Base-by-base conservation (phyloP, 2,329 filamentous ascomycete species). In the Clonostachys rhizophaga region DNA sequence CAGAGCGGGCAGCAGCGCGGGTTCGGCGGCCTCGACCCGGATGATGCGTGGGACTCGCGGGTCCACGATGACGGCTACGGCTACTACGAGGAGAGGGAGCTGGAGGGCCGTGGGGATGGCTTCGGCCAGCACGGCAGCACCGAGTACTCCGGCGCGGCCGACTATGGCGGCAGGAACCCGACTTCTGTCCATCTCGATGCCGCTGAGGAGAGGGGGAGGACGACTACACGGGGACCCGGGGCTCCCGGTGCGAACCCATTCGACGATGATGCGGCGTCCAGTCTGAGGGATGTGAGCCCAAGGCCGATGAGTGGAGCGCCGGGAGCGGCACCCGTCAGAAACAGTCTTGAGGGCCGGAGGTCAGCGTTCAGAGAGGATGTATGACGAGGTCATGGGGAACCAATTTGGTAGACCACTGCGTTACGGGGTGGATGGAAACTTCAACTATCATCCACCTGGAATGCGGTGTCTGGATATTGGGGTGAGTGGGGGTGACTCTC, bases 1-100 rank as follows among this genome's bases (percentile, higher is more conserved):
- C 69, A 89, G 56, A 65, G 64, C 47, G 58, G 69, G 42, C 69
- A 71, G 47, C 72, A 75, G 47, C 67, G 79, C 46, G 81, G 81
- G 18, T 84, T 87, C 62, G 24, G 24, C 24, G 74, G 83, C 5
- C 76, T 90, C 42, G 89, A 94, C 58, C 87, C 87, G 2, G 89
- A 95, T 61, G 88, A 91, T 59, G 88, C 89, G 3, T 95, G 90
- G 90, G 89, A 94, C 68, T 69, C 87, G 52, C 75, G 87, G 50
- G 88, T 95, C 5, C 87, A 87, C 49, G 76, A 83, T 55, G 83
- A 86, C 59, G 69, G 67, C 12, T 83, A 84, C 61, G 79, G 79
- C 3, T 72, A 72, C 18, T 89, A 89, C 64, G 89, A 92, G 62
- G 87, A 89, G 67, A 82, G 87, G 59, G 87, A 91, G 65, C 70